Evolutionary conservation across 345 rosid genomes (phyloP).

Genomic region (Combretum micranthum): DNA sequence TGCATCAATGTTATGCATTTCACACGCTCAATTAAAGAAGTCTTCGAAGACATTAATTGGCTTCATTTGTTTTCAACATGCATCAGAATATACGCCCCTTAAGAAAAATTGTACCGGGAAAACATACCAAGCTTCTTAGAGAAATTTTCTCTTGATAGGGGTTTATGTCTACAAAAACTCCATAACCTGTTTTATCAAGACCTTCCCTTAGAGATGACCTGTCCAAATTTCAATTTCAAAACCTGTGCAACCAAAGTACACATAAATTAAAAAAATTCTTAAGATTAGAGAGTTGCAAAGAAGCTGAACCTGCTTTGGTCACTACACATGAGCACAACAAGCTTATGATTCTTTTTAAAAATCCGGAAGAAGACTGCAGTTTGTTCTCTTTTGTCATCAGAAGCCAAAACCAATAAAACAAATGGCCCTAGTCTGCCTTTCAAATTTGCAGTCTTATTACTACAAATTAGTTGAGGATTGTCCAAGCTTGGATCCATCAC

Average conservation of each 20-base stretch:
- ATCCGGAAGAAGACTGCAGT: constrained; percentile 59
- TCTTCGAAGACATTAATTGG: too few relatives aligned
- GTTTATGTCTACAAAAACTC: constrained; percentile 37
- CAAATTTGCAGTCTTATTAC: constrained; percentile 21
- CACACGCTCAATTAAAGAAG: too few relatives aligned
- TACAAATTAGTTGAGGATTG: constrained; percentile 39
- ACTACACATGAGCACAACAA: constrained; percentile 49
- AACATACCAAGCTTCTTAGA: constrained; percentile 48
- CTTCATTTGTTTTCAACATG: too few relatives aligned
- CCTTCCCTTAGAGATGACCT: constrained; percentile 44
- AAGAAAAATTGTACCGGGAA: neutral
- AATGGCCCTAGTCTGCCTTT: constrained; percentile 51
- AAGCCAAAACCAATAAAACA: constrained; percentile 52
- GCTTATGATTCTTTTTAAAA: constrained; percentile 24
- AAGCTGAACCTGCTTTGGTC: constrained; percentile 39
- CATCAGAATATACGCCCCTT: too few relatives aligned
- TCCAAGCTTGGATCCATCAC: constrained; percentile 15
- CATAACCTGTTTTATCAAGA: constrained; percentile 26
- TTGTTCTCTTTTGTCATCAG: constrained; percentile 41
- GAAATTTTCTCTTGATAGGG: constrained; percentile 35
- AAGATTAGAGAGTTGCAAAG: neutral
- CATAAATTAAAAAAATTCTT: neutral
- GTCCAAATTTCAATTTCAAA: neutral
- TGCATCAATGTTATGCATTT: too few relatives aligned
- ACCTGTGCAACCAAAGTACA: neutral